Evolutionary conservation across 2,329 filamentous ascomycete species (phyloP).

Genomic region (Zymoseptoria brevis): DNA sequence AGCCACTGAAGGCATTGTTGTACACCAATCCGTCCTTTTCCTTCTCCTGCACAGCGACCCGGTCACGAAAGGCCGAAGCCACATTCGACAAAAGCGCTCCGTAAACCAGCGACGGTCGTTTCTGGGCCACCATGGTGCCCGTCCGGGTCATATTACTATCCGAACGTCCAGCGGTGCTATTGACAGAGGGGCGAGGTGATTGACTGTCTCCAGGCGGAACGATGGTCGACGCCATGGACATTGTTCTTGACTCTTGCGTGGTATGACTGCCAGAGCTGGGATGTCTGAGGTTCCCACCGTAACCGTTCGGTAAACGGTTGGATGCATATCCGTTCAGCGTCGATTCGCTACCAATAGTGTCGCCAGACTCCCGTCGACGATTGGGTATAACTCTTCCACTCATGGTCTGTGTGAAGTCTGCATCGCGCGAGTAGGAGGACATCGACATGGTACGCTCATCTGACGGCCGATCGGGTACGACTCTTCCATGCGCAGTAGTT

Average conservation of each 20-base stretch:
- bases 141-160: conserved; percentile 30
- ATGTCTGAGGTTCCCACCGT: conserved; percentile 15
- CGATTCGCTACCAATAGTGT: conserved; percentile 16
- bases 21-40: conserved; percentile 97
- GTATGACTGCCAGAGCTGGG: conserved; percentile 29
- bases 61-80: conserved; percentile 82
- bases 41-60: conserved; percentile 76
- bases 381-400: conserved; percentile 86
- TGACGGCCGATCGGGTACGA: conserved; percentile 75
- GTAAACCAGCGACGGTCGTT: conserved; percentile 77
- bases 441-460: conserved; percentile 95
- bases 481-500: conserved; percentile 82
- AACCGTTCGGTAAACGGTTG: conserved; percentile 19
- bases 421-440: conserved; percentile 71
- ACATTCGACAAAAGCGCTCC: conserved; percentile 90
- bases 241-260: conserved; percentile 53
- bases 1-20: conserved; percentile 92
- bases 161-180: conserved; percentile 23
- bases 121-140: conserved; percentile 50
- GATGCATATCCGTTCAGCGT: conserved; percentile 26
- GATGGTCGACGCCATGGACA: conserved; percentile 88
- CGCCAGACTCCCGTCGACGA: conserved; percentile 52
- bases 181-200: conserved; percentile 22
- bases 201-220: conserved; percentile 39
- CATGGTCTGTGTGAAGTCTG: conserved; percentile 78